phyloP scores from a whole-genome alignment of 2,329 filamentous ascomycete species.

The Endothia cerciana region DNA sequence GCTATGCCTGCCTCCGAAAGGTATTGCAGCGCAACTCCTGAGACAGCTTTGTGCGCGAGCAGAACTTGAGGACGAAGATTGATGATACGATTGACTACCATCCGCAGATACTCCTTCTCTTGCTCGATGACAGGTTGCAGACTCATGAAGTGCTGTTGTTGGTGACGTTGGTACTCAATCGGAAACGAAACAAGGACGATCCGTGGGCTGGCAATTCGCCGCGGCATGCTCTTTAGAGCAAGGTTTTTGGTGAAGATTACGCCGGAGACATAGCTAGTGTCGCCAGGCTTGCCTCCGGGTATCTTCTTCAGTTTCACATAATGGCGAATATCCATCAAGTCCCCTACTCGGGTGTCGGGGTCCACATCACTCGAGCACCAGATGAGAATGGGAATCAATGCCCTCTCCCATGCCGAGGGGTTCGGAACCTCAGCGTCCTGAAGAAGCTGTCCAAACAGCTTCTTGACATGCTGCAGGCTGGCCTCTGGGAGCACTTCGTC shows the following conservation, averaged over 20 bases:
- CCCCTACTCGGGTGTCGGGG: conserved; percentile 85
- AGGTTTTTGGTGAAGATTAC: conserved; percentile 98
- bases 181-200: conserved; percentile 94
- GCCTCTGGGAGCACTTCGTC: conserved; percentile 85
- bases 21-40: conserved; percentile 86
- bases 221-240: conserved; percentile 93
- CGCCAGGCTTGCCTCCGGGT: conserved; percentile 83
- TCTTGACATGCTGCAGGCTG: conserved; percentile 85
- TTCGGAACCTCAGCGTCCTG: conserved; percentile 76
- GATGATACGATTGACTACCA: conserved; percentile 89
- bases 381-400: conserved; percentile 85
- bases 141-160: conserved; percentile 93
- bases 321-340: conserved; percentile 96
- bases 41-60: conserved; percentile 91
- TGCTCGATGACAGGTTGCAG: conserved; percentile 95
- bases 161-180: conserved; percentile 92
- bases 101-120: conserved; percentile 89
- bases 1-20: conserved; percentile 87
- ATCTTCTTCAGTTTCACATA: conserved; percentile 98
- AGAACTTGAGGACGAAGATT: conserved; percentile 83
- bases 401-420: conserved; percentile 81
- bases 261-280: conserved; percentile 95
- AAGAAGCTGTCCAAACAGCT: conserved; percentile 81
- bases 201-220: conserved; percentile 79
- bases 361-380: conserved; percentile 93